Evolutionary conservation across 2,329 filamentous ascomycete species (phyloP), one percentile per base, ranked within the genome.

Genomic region (Chlorencoelia australis): DNA sequence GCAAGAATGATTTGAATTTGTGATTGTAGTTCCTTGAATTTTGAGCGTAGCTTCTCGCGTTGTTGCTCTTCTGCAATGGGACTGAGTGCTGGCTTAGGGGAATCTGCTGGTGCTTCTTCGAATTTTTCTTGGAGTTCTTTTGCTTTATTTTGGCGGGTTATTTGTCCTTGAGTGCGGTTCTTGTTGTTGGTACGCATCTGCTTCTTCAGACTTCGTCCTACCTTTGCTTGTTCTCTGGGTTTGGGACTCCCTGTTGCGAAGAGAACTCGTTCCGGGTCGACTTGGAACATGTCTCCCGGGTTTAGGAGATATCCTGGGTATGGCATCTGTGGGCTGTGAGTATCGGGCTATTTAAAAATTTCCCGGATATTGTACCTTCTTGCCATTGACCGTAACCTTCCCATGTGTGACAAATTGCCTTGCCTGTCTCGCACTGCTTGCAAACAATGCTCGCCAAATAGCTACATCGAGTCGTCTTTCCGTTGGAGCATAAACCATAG

Each of bases 261-360:
- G 61, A 98, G 71, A 39, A 98, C 91, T 50, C 80, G 77, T 25
- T 94, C 85, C 22, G 83, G 71, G 14, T 95, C 82, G 51, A 98
- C 89, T 59, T 94, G 86, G 69, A 98, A 98, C 77, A 98, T 85
- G 59, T 98, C 91, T 49, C 91, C 91, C 3, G 91, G 93, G 60
- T 98, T 98, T 25, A 98, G 73, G 47, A 87, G 78, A 60, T 98
- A 98, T 37, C 86, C 82, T 7, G 91, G 88, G 56, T 91, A 84
- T 45, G 73, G 70, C 83, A 96, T 94, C 89, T 94, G 49, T n/a
- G 37, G 26, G 26, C 15, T 21, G 17, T 13, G 17, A 18, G 16
- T 16, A 28, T 13, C 7, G 17, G n/a, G 13, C 11, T 25, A 17
- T 21, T 15, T 7, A 17, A 15, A 5, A 20, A 4, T 8, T 32